phyloP scores from a whole-genome alignment of 2,329 filamentous ascomycete genomes.

The Hymenoscyphus fructigenus region DNA sequence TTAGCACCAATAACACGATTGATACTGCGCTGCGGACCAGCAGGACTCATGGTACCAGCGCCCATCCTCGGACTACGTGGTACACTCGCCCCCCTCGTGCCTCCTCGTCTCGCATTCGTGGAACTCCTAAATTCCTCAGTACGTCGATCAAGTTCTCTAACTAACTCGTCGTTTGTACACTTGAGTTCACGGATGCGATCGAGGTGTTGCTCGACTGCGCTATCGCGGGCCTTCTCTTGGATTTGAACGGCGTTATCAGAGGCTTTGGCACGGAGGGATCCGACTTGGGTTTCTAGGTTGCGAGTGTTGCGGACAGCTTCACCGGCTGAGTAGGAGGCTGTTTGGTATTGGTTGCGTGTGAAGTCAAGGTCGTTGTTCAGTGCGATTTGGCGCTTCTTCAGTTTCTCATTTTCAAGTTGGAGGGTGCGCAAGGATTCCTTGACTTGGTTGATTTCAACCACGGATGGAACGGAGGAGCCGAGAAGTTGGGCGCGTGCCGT shows the following conservation, averaged over 20 bases:
- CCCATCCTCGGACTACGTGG: constrained; percentile 35
- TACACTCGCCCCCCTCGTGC: constrained; percentile 29
- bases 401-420: constrained; percentile 25
- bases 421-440: constrained; percentile 38
- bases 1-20: not conserved
- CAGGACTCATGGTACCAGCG: constrained; percentile 29
- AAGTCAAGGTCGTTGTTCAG: constrained; percentile 33
- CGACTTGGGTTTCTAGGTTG: constrained; percentile 21
- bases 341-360: constrained; percentile 32
- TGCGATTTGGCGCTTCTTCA: constrained; percentile 23
- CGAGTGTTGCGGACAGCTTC: constrained; percentile 23
- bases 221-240: constrained; percentile 29
- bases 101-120: constrained; percentile 42
- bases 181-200: constrained; percentile 38
- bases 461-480: constrained; percentile 39
- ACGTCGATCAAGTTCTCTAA: constrained; percentile 41
- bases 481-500: constrained; percentile 20
- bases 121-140: constrained; percentile 39
- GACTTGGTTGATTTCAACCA: constrained; percentile 42
- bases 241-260: constrained; percentile 31
- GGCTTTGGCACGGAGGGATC: constrained; percentile 24
- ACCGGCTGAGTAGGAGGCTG: constrained; percentile 26
- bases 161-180: constrained; percentile 33
- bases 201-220: constrained; percentile 21
- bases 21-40: constrained; percentile 11